A percentile compares a stretch with the other conserved stretches of the same genome.
phyloP scores from a whole-genome alignment of 495 filamentous ascomycete species.

The Neurospora sp. region DNA sequence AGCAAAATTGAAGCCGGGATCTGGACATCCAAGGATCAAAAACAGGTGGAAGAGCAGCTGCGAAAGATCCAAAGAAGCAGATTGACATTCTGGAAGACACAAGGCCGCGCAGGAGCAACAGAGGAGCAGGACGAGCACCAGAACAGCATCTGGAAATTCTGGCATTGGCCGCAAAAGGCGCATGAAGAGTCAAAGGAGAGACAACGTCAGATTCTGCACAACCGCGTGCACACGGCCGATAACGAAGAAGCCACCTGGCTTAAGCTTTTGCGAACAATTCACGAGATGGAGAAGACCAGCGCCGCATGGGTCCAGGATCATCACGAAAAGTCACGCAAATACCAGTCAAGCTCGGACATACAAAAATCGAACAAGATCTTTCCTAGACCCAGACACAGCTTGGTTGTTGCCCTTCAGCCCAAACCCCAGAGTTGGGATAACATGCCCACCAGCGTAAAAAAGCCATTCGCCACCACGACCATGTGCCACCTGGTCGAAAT shows the following conservation, averaged over 20 bases:
- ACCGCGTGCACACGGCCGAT: conserved; percentile 33
- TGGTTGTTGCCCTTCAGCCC: conserved; percentile 35
- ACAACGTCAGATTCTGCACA: conserved; percentile 3
- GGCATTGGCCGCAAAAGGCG: no score
- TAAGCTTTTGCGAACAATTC: conserved; percentile 30
- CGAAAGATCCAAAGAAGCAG: not conserved
- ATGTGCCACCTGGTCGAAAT: conserved; percentile 43
- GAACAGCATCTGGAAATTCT: no score
- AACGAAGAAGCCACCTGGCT: conserved; percentile 41
- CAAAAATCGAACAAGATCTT: no score
- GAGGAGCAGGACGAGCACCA: no score
- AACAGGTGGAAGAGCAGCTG: not conserved
- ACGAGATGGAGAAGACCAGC: conserved; percentile 35
- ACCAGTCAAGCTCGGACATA: no score
- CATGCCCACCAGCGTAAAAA: conserved; percentile 35
- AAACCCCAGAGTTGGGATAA: conserved; percentile 42
- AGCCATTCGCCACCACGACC: conserved; percentile 39
- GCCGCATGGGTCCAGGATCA: conserved; percentile 26
- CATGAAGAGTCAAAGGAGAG: not conserved
- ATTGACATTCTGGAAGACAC: not conserved
- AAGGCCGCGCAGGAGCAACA: no score
- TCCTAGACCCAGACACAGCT: not conserved
- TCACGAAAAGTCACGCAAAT: conserved; percentile 16
- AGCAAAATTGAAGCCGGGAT: no score
- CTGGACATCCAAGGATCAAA: no score